Evolutionary conservation across 176 grass and related monocot genomes (phyloP).

Genomic region (Coix lacrymajobi): DNA sequence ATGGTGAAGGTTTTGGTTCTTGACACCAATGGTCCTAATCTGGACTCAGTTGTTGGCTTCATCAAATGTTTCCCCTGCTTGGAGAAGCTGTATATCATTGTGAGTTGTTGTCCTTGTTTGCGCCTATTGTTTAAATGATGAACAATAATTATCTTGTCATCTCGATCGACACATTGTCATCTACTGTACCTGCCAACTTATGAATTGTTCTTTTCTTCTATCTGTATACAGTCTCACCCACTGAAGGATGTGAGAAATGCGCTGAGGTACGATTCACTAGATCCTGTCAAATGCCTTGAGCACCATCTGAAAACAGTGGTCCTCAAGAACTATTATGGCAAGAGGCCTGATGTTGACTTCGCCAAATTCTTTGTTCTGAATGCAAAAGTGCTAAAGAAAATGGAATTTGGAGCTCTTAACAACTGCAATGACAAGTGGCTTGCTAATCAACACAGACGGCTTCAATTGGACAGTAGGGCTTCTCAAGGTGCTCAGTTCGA

Average conservation of each 20-base stretch:
- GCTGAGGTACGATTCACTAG: not conserved
- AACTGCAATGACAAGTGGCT: not conserved
- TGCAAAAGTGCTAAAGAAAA: not conserved
- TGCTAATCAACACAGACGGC: not conserved
- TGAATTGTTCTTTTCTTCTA: not conserved
- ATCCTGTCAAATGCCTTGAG: not conserved
- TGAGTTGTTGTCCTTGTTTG: not conserved
- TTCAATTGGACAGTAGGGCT: not conserved
- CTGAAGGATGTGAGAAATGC: not conserved
- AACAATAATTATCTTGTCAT: too few relatives aligned
- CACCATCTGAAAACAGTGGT: not conserved
- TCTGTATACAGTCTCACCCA: not conserved
- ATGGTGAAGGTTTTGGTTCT: not conserved
- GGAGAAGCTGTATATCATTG: not conserved
- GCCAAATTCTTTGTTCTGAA: slow-evolving; percentile 26
- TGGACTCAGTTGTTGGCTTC: not conserved
- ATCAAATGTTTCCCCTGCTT: not conserved
- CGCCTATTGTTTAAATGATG: too few relatives aligned
- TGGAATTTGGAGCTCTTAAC: not conserved
- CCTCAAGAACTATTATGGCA: not conserved
- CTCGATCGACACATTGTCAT: not conserved
- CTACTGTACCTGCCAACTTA: not conserved
- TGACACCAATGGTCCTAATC: not conserved
- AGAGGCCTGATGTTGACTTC: not conserved
- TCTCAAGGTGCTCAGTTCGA: not conserved